Base-by-base conservation (phyloP, 106 monocot genomes). In the Vanilla planifolia region DNA sequence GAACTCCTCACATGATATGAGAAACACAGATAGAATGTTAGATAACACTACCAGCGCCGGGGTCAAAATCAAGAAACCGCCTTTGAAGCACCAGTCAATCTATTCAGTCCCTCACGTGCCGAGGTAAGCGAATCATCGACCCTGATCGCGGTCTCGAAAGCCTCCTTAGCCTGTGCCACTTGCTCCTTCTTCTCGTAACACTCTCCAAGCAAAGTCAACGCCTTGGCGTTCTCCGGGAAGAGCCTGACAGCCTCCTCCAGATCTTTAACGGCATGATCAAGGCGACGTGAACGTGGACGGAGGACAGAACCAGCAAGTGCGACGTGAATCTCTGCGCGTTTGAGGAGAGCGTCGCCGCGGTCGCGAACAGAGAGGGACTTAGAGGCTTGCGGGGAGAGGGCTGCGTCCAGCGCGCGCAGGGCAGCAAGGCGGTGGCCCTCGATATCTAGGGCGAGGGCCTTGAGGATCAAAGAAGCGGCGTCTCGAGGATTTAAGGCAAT, bases 251-350 rank as follows among this genome's bases (percentile, higher is more conserved):
- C 96, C 67, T 91, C 87, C 28, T 33, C 40, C 28, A 91, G 69
- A 48, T 96, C 96, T 11, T 44, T 60, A 5, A 78, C 26, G 3
- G 93, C 93, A 25, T 44, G 48, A 39, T 84, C 84, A 22, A 76
- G 21, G 20, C 78, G 53, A 59, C 90, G 62, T 28, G 67, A 58
- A 24, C 70, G 68, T 35, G 14, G 35, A 14, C 57, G 28, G 11
- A 27, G 28, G 2, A 14, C 27, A 55, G 16, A 14, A 11, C 53
- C 29, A 15, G 69, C 67, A 29, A 79, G 15, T 4, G 62, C 74
- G 20, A 85, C 63, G 20, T 74, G 75, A 48, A 96, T 61, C 72
- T 84, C 86, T 13, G 96, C 90, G 19, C 96, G 78, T 73, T 87
- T 84, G 32, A 77, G 52, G 26, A 91, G 70, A 0, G 96, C 86